A percentile compares a stretch with the other conserved stretches of the same genome.
Evolutionary conservation across 352 stramenopile species (phyloP).

Genomic region (Phytophthora sp.): DNA sequence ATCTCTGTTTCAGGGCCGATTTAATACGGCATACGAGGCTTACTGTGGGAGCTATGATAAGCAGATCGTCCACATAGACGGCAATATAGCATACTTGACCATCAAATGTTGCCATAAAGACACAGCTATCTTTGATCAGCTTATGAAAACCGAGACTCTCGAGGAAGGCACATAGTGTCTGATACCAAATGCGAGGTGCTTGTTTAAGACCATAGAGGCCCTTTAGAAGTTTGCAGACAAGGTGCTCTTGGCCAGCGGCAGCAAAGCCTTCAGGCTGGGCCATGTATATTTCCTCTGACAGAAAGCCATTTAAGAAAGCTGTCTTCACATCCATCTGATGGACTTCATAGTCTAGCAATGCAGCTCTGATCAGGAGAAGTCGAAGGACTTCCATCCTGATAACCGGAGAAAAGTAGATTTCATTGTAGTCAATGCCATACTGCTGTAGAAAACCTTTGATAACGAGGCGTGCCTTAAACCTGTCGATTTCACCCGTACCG

Average conservation of each 20-base stretch:
- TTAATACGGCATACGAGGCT: constrained; percentile 2
- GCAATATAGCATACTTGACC: constrained; percentile 4
- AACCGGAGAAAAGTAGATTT: constrained; percentile 4
- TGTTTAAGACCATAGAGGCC: constrained; percentile 2
- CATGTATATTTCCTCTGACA: constrained; percentile 5
- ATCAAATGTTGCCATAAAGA: constrained; percentile 11
- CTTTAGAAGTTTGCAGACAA: constrained; percentile 3
- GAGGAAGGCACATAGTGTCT: constrained; percentile 1
- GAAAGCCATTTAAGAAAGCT: not conserved
- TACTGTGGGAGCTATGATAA: constrained; percentile 1
- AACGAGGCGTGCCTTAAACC: constrained; percentile 5
- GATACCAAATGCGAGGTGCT: not conserved
- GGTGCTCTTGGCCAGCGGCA: not conserved
- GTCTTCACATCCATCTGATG: constrained; percentile 8
- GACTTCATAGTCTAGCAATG: constrained; percentile 4
- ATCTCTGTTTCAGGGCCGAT: not conserved
- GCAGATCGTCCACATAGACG: constrained; percentile 5
- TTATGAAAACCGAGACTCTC: not conserved
- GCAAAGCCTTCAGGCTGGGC: not conserved
- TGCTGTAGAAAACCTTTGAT: not conserved
- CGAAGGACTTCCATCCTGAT: constrained; percentile 7
- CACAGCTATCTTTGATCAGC: constrained; percentile 3
- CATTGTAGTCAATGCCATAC: not conserved
- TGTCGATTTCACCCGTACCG: not conserved
- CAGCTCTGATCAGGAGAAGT: constrained; percentile 5